A percentile compares a stretch with the other conserved stretches of the same genome.
These are phyloP conservation scores for Gnomoniopsis smithogilvyi DNA, from an alignment of 2,329 filamentous ascomycete genomes.

Conservation along the genomic window DNA sequence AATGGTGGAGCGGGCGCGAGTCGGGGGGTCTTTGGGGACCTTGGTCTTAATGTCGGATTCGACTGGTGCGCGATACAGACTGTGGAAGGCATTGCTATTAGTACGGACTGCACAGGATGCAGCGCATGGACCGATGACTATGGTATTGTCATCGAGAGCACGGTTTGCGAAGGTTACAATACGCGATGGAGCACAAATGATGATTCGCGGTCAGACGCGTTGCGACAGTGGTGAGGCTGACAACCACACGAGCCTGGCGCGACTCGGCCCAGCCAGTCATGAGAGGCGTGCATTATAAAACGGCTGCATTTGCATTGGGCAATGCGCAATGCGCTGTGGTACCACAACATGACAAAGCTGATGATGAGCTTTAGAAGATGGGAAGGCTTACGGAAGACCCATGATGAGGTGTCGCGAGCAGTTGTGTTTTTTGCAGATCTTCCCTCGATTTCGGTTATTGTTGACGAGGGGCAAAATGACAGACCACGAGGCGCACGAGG, in stretches of 20 bases:
- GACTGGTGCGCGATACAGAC: conserved; percentile 29
- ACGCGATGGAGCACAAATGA: background rate
- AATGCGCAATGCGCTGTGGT: background rate
- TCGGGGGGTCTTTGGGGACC: conserved; percentile 22
- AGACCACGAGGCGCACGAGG: background rate
- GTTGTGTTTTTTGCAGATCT: background rate
- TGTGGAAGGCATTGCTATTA: conserved; percentile 19
- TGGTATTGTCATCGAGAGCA: background rate
- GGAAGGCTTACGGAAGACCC: conserved; percentile 17
- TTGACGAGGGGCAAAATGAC: conserved; percentile 3
- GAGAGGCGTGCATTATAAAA: background rate
- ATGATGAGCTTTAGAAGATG: background rate
- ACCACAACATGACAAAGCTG: background rate
- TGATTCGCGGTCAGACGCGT: background rate
- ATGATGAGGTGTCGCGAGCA: conserved; percentile 7
- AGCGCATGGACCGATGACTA: background rate
- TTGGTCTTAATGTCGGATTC: conserved; percentile 28
- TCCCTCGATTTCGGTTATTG: background rate
- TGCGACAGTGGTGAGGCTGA: background rate
- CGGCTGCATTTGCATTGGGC: background rate
- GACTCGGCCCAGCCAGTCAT: background rate
- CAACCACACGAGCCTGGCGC: background rate
- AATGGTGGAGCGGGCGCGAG: conserved; percentile 26
- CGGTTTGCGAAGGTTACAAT: background rate
- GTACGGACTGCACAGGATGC: background rate